Conservation (phyloP, 768 basidiomycete species). For the Rhizopogon roseolus region DNA sequence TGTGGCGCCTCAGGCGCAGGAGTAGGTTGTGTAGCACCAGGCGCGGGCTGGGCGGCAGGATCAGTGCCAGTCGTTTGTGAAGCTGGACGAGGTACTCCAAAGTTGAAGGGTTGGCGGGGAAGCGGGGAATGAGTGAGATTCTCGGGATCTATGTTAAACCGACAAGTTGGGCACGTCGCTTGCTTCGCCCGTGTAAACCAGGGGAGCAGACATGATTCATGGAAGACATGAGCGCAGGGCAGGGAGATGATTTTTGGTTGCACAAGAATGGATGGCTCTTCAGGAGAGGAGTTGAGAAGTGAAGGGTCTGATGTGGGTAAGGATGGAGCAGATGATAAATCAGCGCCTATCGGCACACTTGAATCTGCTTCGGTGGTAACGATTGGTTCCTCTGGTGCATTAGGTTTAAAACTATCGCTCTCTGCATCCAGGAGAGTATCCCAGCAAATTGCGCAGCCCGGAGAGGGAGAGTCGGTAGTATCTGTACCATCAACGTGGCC, state of each 20-base stretch:
- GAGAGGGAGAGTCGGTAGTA: constrained; percentile 30
- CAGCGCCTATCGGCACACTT: constrained; percentile 15
- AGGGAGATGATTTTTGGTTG: constrained; percentile 55
- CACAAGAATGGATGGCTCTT: constrained; percentile 6
- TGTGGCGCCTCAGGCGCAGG: constrained; percentile 5
- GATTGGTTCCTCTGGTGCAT: constrained; percentile 6
- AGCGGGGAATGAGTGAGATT: constrained; percentile 48
- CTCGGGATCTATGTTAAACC: constrained; percentile 81
- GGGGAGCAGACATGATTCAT: constrained; percentile 70
- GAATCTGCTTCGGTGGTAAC: constrained; percentile 1
- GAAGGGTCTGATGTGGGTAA: constrained; percentile 8
- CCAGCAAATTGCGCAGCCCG: constrained; percentile 74
- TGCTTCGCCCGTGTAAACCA: constrained; percentile 79
- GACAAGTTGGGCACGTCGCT: constrained; percentile 80
- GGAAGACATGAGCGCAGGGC: constrained; percentile 81
- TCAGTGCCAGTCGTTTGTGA: constrained; percentile 7
- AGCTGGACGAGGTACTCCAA: constrained; percentile 6
- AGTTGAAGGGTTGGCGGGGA: constrained; percentile 14
- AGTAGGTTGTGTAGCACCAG: constrained; percentile 3
- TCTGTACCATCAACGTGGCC: constrained; percentile 23
- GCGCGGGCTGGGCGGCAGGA: constrained; percentile 2
- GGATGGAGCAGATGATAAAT: constrained; percentile 7
- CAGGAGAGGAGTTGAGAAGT: constrained; percentile 3
- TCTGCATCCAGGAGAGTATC: constrained; percentile 51
- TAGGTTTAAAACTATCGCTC: constrained; percentile 30